Conservation (phyloP, 345 rosid species). For the Rhizophora mangle region DNA sequence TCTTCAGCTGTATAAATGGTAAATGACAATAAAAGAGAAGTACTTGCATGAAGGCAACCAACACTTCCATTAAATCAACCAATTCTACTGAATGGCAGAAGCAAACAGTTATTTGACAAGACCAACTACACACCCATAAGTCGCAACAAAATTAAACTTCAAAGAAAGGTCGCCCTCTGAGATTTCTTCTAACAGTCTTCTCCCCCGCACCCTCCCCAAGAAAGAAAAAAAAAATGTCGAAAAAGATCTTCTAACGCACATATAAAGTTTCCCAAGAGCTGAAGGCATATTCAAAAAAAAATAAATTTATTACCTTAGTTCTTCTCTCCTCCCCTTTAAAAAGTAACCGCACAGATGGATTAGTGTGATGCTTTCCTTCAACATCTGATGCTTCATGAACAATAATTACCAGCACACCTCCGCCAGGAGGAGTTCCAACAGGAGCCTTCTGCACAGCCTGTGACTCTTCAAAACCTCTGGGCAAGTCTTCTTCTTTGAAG, state of each 20-base stretch:
- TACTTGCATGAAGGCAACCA: background rate
- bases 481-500: constrained; percentile 65
- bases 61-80: background rate
- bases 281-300: background rate
- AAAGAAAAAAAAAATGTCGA: background rate
- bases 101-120: no score
- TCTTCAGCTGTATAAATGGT: background rate
- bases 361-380: constrained; percentile 92
- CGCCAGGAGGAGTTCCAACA: constrained; percentile 71
- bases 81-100: background rate
- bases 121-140: no score
- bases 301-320: constrained; percentile 56
- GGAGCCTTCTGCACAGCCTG: constrained; percentile 66
- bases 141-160: no score
- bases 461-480: constrained; percentile 49
- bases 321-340: constrained; percentile 80
- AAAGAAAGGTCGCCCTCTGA: background rate
- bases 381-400: constrained; percentile 86
- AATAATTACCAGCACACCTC: constrained; percentile 78
- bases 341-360: constrained; percentile 65
- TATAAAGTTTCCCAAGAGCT: background rate
- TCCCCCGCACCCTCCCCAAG: background rate
- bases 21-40: background rate
- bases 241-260: background rate
- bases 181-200: background rate